Conservation (phyloP, 2,329 filamentous ascomycete species). For the Magnaporthiopsis poae region DNA sequence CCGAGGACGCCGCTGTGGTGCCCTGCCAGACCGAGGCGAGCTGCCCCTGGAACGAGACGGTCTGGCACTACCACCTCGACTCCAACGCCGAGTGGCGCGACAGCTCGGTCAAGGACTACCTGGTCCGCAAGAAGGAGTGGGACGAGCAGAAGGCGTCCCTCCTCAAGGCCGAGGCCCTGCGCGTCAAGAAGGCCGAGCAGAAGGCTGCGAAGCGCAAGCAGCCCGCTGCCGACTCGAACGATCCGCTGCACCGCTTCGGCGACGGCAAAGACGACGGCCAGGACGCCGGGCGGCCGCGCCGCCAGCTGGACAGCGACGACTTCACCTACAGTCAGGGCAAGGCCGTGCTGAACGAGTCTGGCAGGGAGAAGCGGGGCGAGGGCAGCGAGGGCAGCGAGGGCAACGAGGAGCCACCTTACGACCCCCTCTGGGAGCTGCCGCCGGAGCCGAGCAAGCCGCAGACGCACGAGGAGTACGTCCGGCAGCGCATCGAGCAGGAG, state of each 20-base stretch:
- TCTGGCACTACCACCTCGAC: slow-evolving; percentile 41
- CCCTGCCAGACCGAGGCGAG: slow-evolving; percentile 35
- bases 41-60: slow-evolving; percentile 46
- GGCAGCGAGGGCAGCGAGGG: too few species aligned
- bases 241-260: background rate
- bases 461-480: slow-evolving; percentile 46
- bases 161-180: slow-evolving; percentile 16
- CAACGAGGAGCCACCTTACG: background rate
- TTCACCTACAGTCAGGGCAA: slow-evolving; percentile 6
- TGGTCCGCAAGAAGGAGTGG: slow-evolving; percentile 27
- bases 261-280: background rate
- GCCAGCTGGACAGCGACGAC: slow-evolving; percentile 2
- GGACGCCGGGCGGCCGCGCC: background rate
- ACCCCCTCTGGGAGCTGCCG: slow-evolving; percentile 12
- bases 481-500: slow-evolving; percentile 32
- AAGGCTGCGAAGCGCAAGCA: slow-evolving; percentile 10
- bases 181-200: slow-evolving; percentile 12
- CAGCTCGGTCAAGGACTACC: slow-evolving; percentile 32
- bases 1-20: slow-evolving; percentile 40
- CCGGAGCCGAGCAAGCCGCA: slow-evolving; percentile 30
- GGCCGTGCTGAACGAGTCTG: background rate
- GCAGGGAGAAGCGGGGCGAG: background rate
- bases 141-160: slow-evolving; percentile 24
- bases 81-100: slow-evolving; percentile 33
- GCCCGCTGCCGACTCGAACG: background rate